Conservation (phyloP, 257 asterid species). For the Solanum neorickii region DNA sequence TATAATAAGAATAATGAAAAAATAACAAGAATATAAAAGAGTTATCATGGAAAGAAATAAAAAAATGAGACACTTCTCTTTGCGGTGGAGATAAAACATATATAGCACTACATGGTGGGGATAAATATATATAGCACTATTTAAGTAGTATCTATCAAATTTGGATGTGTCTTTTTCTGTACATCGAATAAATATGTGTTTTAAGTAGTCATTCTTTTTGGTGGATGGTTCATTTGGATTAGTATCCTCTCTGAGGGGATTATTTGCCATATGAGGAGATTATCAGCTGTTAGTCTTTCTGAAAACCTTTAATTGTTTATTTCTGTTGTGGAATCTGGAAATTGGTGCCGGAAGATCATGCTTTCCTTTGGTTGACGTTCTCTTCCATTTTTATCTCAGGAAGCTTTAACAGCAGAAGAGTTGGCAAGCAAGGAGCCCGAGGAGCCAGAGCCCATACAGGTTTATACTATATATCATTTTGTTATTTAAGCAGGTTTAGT, state of each 20-base stretch:
- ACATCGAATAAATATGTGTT: neutral
- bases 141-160: neutral
- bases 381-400: conserved; percentile 30
- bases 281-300: neutral
- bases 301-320: neutral
- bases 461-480: conserved; percentile 3
- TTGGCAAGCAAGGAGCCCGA: conserved; percentile 62
- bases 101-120: neutral
- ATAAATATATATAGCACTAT: neutral
- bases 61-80: neutral
- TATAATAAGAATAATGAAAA: neutral
- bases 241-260: neutral
- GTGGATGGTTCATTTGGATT: neutral
- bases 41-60: neutral
- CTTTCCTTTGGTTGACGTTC: neutral
- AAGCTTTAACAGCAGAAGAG: conserved; percentile 85
- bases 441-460: conserved; percentile 59
- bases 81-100: neutral
- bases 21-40: neutral
- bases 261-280: neutral
- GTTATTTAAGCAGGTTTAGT: neutral
- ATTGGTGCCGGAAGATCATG: neutral
- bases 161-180: neutral
- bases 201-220: neutral
- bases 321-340: neutral